phyloP scores from a whole-genome alignment of 257 asterid genomes.

The Solanum virginianum region DNA sequence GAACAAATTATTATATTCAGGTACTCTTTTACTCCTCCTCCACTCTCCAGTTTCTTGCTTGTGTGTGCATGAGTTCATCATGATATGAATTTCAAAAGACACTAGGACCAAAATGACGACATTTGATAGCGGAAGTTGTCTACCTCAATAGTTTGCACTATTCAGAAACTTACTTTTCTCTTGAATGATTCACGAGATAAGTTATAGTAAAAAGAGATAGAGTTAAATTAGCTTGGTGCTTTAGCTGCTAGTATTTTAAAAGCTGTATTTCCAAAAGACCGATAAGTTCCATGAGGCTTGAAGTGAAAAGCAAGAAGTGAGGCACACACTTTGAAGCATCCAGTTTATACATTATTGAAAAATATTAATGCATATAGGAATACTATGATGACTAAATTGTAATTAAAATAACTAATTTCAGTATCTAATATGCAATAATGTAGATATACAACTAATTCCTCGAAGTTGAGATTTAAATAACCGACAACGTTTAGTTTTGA shows the following conservation, averaged over 20 bases:
- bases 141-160: background rate
- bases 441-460: background rate
- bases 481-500: background rate
- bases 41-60: background rate
- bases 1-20: constrained; percentile 97
- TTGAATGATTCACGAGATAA: background rate
- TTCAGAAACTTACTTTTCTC: background rate
- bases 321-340: background rate
- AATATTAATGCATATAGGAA: background rate
- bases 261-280: background rate
- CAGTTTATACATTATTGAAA: background rate
- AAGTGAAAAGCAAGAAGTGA: background rate
- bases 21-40: constrained; percentile 13
- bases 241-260: background rate
- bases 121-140: background rate
- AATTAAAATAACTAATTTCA: background rate
- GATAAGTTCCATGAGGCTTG: background rate
- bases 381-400: too few relatives aligned
- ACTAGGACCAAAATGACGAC: background rate
- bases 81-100: background rate
- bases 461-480: background rate
- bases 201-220: background rate
- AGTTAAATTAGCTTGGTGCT: background rate
- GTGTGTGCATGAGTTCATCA: background rate
- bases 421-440: background rate